Evolutionary conservation across 305 asterid genomes (phyloP), one percentile per base, ranked within the genome.

Genomic region (Fraxinus paxiana): DNA sequence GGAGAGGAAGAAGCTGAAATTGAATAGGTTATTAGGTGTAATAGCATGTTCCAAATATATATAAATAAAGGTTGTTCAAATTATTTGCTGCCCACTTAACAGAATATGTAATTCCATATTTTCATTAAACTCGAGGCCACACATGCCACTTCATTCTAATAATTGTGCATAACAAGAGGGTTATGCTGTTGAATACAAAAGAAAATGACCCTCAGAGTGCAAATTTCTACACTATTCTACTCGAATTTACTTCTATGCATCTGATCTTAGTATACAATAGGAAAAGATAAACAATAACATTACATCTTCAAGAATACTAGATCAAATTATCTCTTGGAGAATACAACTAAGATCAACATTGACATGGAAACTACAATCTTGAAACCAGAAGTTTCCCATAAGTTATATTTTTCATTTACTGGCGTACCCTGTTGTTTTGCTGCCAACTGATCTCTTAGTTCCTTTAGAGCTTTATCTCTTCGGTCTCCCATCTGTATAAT

Each of bases 351-450:
- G 80, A 89, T 79, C 86, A 95, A 56, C 99, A 95, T 93, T 4
- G 98, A 95, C 97, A 95, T 84, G 2, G 99, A 93, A 67, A 83
- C 93, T 8, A 88, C 94, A 51, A 94, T 83, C 93, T 92, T 93
- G 93, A 95, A 94, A 75, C 93, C 88, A 2, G 95, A 79, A 18
- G 88, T 85, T 59, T 95, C 98, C 99, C 98, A 95, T 82, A 95
- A 87, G 72, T 92, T 92, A 75, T 79, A 91, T 79, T 93, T 90
- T 76, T 89, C 92, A 2, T 46, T 59, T 80, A 86, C 73, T 4
- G 61, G 86, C 13, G 90, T 13, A 67, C 74, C 74, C 74, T 30
- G 83, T 79, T 89, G 93, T 85, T 87, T 90, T n/a, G 87, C 85
- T 38, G 92, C 88, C 77, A 95, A 74, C 77, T 94, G 89, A 84